Percentiles rank a stretch among this genome's conserved stretches.
phyloP scores from a whole-genome alignment of 225 moss, liverwort and hornwort species.

The Pseudisothecium myosuroides region DNA sequence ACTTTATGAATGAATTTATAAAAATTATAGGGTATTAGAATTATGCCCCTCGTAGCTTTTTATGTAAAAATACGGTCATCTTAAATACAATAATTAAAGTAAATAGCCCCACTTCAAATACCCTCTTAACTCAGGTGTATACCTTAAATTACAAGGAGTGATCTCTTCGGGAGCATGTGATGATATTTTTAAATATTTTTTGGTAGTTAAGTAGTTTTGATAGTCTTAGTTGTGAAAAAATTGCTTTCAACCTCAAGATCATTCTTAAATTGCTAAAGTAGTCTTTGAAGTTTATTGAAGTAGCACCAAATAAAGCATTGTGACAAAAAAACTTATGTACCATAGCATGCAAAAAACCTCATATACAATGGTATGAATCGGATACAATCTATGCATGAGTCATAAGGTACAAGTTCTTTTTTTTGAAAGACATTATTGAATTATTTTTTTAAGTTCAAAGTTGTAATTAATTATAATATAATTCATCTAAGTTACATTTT shows the following conservation, averaged over 20 bases:
- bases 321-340: neutral
- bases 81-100: too few relatives aligned
- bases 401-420: neutral
- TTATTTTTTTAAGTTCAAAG: neutral
- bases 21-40: too few relatives aligned
- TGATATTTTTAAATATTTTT: neutral
- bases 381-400: neutral
- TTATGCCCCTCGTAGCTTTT: too few relatives aligned
- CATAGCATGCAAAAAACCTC: neutral
- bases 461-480: neutral
- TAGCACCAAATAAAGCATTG: rapidly evolving
- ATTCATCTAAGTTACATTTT: neutral
- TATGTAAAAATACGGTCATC: too few relatives aligned
- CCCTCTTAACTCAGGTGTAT: too few relatives aligned
- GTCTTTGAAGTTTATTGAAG: neutral
- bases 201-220: neutral
- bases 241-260: neutral
- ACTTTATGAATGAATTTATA: too few relatives aligned
- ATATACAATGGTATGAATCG: neutral
- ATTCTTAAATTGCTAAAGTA: neutral
- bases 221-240: neutral
- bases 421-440: neutral
- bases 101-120: too few relatives aligned
- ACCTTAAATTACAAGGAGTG: too few relatives aligned
- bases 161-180: too few relatives aligned